Evolutionary conservation across 805 yeast species (phyloP).

Genomic region (Kluyveromyces starmeri): DNA sequence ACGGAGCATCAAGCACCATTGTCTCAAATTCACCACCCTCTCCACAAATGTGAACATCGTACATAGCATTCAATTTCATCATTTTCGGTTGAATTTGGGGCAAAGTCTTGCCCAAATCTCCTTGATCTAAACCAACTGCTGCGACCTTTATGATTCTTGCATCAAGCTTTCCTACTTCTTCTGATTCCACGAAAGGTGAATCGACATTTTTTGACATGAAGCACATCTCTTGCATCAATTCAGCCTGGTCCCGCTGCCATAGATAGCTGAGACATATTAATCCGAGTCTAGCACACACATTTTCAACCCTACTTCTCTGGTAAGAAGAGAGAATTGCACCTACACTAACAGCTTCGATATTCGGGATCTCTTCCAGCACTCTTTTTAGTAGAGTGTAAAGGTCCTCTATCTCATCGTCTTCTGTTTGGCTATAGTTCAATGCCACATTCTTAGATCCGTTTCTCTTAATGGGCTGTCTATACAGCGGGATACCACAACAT

Average conservation of each 20-base stretch:
- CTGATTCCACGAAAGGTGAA: slow-evolving; percentile 9
- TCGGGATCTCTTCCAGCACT: slow-evolving; percentile 53
- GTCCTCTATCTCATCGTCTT: slow-evolving; percentile 84
- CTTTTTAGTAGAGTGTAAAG: slow-evolving; percentile 42
- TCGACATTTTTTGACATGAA: slow-evolving; percentile 16
- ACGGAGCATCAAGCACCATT: slow-evolving; percentile 82
- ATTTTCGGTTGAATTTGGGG: slow-evolving; percentile 53
- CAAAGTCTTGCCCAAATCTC: slow-evolving; percentile 62
- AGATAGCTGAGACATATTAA: slow-evolving; percentile 64
- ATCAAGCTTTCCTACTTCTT: slow-evolving; percentile 36
- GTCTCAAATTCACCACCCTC: slow-evolving; percentile 99
- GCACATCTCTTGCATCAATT: slow-evolving; percentile 78
- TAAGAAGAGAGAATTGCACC: slow-evolving; percentile 96
- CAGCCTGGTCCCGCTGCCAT: slow-evolving; percentile 84
- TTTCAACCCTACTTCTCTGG: slow-evolving; percentile 88
- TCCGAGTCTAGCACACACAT: slow-evolving; percentile 70
- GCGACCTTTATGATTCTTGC: slow-evolving; percentile 91
- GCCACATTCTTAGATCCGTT: slow-evolving; percentile 57
- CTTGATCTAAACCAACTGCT: slow-evolving; percentile 66
- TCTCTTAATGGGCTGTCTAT: slow-evolving; percentile 46
- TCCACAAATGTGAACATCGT: slow-evolving; percentile 91
- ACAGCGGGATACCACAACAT: slow-evolving; percentile 75
- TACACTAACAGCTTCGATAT: slow-evolving; percentile 76
- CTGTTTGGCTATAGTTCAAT: slow-evolving; percentile 61
- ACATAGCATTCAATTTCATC: slow-evolving; percentile 46